phyloP scores from a whole-genome alignment of 202 grass and related monocot genomes.

The Zoysia matrella region DNA sequence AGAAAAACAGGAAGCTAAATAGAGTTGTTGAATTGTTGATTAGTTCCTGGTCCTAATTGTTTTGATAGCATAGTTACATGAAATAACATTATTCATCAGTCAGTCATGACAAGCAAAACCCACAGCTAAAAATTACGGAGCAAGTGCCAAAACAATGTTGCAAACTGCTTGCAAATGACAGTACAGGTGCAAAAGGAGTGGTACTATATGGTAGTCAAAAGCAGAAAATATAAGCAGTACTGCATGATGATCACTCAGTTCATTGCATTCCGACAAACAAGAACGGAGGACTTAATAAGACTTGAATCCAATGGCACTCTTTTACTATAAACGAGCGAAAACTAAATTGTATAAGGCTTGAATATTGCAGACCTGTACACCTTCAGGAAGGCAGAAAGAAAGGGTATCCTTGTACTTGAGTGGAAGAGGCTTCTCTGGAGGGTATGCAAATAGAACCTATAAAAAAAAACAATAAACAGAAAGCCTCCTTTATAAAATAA shows the following conservation, averaged over 20 bases:
- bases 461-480: slow-evolving; percentile 38
- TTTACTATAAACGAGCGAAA: slow-evolving; percentile 25
- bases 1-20: background rate
- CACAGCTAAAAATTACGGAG: background rate
- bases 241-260: slow-evolving; percentile 5
- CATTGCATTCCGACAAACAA: slow-evolving; percentile 26
- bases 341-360: slow-evolving; percentile 12
- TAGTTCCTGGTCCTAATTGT: background rate
- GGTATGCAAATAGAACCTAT: slow-evolving; percentile 97
- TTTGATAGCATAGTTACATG: slow-evolving; percentile 25
- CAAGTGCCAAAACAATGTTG: background rate
- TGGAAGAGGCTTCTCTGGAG: slow-evolving; percentile 84
- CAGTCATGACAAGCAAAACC: background rate
- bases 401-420: slow-evolving; percentile 97
- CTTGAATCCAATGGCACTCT: slow-evolving; percentile 12
- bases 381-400: slow-evolving; percentile 96
- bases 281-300: slow-evolving; percentile 28
- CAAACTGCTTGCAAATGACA: background rate
- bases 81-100: background rate
- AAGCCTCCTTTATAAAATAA: background rate
- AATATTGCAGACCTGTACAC: slow-evolving; percentile 75
- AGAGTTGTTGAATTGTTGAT: background rate
- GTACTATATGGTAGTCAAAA: background rate
- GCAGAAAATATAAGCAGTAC: slow-evolving; percentile 10
- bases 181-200: background rate